Conservation (phyloP, 345 rosid species). For the Syzygium jambos region DNA sequence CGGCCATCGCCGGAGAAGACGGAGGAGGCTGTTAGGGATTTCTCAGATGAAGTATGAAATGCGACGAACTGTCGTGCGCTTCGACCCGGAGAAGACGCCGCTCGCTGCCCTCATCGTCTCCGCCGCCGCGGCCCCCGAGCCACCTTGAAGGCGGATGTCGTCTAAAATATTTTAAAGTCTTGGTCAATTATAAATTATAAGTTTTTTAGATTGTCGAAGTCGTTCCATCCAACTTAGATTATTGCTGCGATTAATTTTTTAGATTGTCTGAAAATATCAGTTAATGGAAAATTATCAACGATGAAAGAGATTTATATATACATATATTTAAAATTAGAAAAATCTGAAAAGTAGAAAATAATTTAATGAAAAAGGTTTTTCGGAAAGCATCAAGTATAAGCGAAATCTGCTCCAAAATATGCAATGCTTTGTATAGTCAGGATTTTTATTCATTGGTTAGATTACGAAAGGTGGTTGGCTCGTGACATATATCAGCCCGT, state of each 20-base stretch:
- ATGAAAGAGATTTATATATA: rapidly evolving
- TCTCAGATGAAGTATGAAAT: neutral
- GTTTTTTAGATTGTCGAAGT: neutral
- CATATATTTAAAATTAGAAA: neutral
- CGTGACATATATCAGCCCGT: neutral
- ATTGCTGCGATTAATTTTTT: neutral
- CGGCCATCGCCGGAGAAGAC: neutral
- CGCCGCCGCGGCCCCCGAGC: neutral
- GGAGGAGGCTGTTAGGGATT: neutral
- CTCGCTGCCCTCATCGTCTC: neutral
- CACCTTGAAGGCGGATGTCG: neutral
- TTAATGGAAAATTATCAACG: neutral
- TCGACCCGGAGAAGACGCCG: neutral
- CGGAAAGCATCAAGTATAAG: neutral
- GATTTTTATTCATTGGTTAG: neutral
- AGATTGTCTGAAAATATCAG: neutral
- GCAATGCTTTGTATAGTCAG: neutral
- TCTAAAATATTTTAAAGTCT: neutral
- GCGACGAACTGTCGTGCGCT: neutral
- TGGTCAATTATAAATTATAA: neutral
- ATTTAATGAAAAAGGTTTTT: neutral
- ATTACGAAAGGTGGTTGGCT: neutral
- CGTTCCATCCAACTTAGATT: neutral
- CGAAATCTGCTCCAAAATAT: neutral
- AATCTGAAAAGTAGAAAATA: neutral